Evolutionary conservation across 2,329 filamentous ascomycete species (phyloP).

Genomic region (Penicillium fuscoglaucum): DNA sequence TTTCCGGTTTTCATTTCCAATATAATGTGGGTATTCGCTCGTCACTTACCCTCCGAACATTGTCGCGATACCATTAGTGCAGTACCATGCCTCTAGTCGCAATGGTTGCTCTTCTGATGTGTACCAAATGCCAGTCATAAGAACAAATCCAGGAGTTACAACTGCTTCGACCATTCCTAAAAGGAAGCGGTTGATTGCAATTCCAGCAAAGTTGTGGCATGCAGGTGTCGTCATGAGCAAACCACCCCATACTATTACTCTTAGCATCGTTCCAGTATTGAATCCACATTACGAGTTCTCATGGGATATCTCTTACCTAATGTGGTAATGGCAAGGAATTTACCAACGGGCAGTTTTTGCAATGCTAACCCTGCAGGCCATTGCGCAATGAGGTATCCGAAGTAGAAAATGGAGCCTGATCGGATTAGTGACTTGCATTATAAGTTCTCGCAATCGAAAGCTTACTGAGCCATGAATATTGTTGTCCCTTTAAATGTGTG

Average conservation of each 20-base stretch:
- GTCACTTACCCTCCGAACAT: constrained; percentile 57
- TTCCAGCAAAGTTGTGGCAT: constrained; percentile 45
- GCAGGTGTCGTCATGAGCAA: constrained; percentile 49
- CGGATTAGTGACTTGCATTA: not conserved
- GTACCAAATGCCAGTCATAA: constrained; percentile 56
- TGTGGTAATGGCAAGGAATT: constrained; percentile 46
- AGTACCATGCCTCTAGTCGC: constrained; percentile 57
- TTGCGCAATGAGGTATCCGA: constrained; percentile 51
- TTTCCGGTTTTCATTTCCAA: not conserved
- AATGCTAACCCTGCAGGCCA: constrained; percentile 48
- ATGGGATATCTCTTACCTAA: constrained; percentile 23
- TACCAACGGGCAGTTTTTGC: constrained; percentile 49
- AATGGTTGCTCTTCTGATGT: constrained; percentile 51
- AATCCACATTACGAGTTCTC: rapidly evolving
- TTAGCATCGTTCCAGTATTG: not conserved
- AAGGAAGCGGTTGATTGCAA: constrained; percentile 49
- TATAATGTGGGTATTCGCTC: not conserved
- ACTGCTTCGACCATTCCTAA: constrained; percentile 51
- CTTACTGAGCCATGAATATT: constrained; percentile 32
- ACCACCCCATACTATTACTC: constrained; percentile 41
- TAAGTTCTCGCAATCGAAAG: rapidly evolving
- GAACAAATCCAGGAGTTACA: constrained; percentile 53
- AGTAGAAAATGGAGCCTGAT: constrained; percentile 50
- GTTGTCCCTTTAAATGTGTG: constrained; percentile 26
- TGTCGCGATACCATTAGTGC: constrained; percentile 60